A percentile compares a stretch with the other conserved stretches of the same genome.
These are phyloP conservation scores for Iris macrosiphon DNA, from an alignment of 106 monocot genomes.

Conservation along the genomic window DNA sequence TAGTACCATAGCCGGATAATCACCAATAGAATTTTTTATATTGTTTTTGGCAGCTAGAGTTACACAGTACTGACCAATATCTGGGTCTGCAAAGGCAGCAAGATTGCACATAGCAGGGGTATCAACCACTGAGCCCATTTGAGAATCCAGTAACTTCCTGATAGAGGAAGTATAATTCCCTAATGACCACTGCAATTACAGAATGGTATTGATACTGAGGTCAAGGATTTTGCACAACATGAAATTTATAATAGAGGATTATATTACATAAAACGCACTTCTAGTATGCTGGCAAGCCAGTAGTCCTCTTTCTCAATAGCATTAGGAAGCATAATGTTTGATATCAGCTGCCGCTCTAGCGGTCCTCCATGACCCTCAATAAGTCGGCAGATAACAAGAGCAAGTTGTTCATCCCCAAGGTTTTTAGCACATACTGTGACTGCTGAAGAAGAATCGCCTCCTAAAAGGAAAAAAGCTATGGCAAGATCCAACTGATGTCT, in stretches of 20 bases:
- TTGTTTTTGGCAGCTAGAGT: constrained; percentile 60
- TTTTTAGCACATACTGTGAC: constrained; percentile 94
- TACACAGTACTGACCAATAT: constrained; percentile 65
- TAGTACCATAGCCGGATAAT: constrained; percentile 27
- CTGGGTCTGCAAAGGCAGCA: constrained; percentile 48
- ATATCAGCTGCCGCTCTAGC: constrained; percentile 69
- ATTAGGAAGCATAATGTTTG: constrained; percentile 65
- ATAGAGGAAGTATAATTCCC: constrained; percentile 68
- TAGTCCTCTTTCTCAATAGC: constrained; percentile 64
- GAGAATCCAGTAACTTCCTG: constrained; percentile 27
- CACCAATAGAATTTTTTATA: constrained; percentile 67
- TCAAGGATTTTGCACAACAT: neutral
- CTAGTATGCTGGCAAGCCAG: constrained; percentile 83
- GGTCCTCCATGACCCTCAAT: constrained; percentile 81
- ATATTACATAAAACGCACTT: constrained; percentile 39
- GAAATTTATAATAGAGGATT: too few relatives aligned
- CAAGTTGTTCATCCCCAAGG: constrained; percentile 91
- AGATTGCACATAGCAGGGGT: constrained; percentile 5
- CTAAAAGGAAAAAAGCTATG: constrained; percentile 84
- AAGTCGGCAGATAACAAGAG: constrained; percentile 87
- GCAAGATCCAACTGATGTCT: constrained; percentile 92
- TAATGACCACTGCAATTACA: constrained; percentile 70
- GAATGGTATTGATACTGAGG: neutral
- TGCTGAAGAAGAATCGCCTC: constrained; percentile 84
- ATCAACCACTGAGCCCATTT: constrained; percentile 7